Base-by-base conservation (phyloP, 306 rosid genomes). In the Cucumis cinereus region DNA sequence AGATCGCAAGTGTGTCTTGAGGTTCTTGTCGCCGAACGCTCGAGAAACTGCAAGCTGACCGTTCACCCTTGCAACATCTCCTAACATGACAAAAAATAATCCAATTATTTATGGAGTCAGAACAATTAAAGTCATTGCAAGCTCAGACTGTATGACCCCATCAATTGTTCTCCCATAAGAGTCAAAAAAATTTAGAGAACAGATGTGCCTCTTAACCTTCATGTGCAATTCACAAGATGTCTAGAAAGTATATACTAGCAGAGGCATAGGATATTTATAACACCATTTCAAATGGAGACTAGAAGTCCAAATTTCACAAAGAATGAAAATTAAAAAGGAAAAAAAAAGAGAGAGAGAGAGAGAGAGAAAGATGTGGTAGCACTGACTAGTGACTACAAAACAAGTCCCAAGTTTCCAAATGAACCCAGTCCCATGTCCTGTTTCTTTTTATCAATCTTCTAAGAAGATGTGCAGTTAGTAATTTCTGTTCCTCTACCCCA, bases 21-120 rank as follows among this genome's bases (percentile, higher is more conserved):
- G 96, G 73, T 92, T 92, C 79, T 87, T 92, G 90, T 92, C 96
- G 60, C 97, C 96, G 26, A 92, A 92, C 40, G 97, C 97, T 77
- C 97, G 87, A 77, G 97, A 87, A 77, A 92, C 96, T 26, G 96
- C 97, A n/a, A 92, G 96, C 82, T 92, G 97, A 28, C 97, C 97
- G 19, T 92, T 92, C 80, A 92, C 97, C 83, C 96, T 82, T 69
- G 96, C 97, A 77, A 90, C 97, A 78, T 92, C 97, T 33, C 97
- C 96, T 92, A 84, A 77, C 20, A 68, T 49, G 77, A 45, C 45
- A 67, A 35, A 60, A 10, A 52, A 26, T 4, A n/a, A 74, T 19
- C 67, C 14, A n/a, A 74, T 28, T 49, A 19, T 19, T 19, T 50
- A 17, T 30, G n/a, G 30, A 45, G 56, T 45, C 22, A 9, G 4